Evolutionary conservation across 2,329 filamentous ascomycete species (phyloP), one percentile per base, ranked within the genome.

Genomic region (Colletotrichum lupini): DNA sequence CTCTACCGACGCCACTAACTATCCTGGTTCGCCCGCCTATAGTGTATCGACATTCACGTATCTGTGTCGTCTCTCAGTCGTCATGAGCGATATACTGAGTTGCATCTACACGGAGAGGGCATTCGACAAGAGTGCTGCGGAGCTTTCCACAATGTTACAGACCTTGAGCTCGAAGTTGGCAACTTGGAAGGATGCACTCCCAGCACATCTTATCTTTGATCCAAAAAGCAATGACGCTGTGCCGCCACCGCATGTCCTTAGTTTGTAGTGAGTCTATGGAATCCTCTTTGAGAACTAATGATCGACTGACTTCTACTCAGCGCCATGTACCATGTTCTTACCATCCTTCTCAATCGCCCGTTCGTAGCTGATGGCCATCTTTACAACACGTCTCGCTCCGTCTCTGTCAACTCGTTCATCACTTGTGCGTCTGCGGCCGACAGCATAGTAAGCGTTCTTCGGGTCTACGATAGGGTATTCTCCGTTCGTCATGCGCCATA

Each of bases 331-430:
- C 82, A 90, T 67, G 86, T 87, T 0, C 81, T 89, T 0, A 77
- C 86, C 1, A 89, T 90, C 6, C 83, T 90, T 0, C 80, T 90
- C 0, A 87, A 90, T 73, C 86, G 86, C 7, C 88, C 87, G 0
- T 88, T 89, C 30, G 83, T 89, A 4, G 82, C 84, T 4, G 85
- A 87, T 24, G 85, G 85, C 0, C 85, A 89, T 71, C 81, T 88
- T 0, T 84, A 86, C 72, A 83, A 78, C 46, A 84, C 84, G 0
- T 82, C 81, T 4, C 78, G 79, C 1, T 81, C 83, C 0, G 82
- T 84, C 1, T 82, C 86, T 0, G 80, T 84, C 3, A 83, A 84
- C 53, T 86, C 86, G 1, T 82, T 86, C 74, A 79, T 81, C 62
- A 82, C 81, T 46, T 89, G 87, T 70, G 83, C 85, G 0, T 80